A percentile compares a stretch with the other conserved stretches of the same genome.
phyloP scores from a whole-genome alignment of 805 yeast genomes.

The Candida fluviatilis region DNA sequence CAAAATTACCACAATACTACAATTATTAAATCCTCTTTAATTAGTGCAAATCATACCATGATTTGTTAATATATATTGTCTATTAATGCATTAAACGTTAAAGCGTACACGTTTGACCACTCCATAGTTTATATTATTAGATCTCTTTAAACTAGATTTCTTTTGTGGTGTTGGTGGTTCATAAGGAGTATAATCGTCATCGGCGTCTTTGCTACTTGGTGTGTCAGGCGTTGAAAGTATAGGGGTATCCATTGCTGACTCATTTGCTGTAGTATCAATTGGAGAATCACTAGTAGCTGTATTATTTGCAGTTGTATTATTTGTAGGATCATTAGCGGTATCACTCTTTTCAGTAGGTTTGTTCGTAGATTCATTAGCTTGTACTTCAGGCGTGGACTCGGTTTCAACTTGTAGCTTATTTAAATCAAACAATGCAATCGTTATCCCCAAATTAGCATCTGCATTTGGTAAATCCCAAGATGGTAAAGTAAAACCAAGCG shows the following conservation, averaged over 20 bases:
- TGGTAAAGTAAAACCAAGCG: background rate
- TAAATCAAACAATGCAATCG: background rate
- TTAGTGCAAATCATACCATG: too few relatives aligned
- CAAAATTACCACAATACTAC: too few relatives aligned
- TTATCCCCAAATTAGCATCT: background rate
- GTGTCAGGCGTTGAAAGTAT: background rate
- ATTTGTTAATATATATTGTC: too few relatives aligned
- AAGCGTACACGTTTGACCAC: conserved; percentile 31
- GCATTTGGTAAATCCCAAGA: background rate
- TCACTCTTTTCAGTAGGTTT: background rate
- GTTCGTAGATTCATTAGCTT: background rate
- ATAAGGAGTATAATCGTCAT: conserved; percentile 4
- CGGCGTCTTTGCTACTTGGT: too few relatives aligned
- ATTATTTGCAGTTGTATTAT: background rate
- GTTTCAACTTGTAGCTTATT: background rate
- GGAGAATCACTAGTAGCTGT: background rate
- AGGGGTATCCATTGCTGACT: too few relatives aligned
- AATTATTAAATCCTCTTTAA: too few relatives aligned
- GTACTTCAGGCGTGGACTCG: background rate
- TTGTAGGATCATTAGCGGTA: conserved; percentile 1
- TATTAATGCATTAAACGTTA: conserved; percentile 8
- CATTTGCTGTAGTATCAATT: background rate
- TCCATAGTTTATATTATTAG: conserved; percentile 7
- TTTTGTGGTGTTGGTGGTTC: conserved; percentile 8
- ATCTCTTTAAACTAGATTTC: conserved; percentile 23